Percentiles rank a stretch among this genome's conserved stretches.
phyloP scores from a whole-genome alignment of 257 asterid species.

The Jacaranda copaia region DNA sequence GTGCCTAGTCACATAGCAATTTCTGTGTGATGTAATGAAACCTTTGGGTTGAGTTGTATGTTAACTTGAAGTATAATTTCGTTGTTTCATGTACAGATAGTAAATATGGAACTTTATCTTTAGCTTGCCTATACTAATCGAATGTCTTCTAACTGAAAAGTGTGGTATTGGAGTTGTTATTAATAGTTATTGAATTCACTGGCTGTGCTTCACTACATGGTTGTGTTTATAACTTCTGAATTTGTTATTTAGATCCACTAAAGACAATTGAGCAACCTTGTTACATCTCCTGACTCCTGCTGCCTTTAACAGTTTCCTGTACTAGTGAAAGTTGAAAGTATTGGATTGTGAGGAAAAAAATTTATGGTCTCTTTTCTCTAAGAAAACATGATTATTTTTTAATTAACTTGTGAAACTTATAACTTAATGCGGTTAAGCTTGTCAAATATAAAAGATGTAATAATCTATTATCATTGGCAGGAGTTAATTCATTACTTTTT shows the following conservation, averaged over 20 bases:
- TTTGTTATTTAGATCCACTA: neutral
- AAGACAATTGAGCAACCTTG: neutral
- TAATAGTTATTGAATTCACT: neutral
- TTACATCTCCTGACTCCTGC: neutral
- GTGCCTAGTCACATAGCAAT: neutral
- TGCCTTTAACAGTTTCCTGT: neutral
- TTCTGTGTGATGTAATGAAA: neutral
- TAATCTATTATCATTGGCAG: neutral
- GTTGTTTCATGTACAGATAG: neutral
- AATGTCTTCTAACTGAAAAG: conserved; percentile 7
- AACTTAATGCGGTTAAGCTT: neutral
- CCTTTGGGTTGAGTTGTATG: neutral
- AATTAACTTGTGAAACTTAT: neutral
- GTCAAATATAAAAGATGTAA: neutral
- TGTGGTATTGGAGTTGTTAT: neutral
- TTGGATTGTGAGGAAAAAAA: neutral
- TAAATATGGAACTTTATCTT: neutral
- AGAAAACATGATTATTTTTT: neutral
- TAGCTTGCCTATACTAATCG: neutral
- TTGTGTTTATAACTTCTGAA: neutral
- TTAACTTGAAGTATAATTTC: neutral
- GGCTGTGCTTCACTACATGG: too few relatives aligned
- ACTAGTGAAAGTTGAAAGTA: neutral
- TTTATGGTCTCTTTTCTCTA: neutral
- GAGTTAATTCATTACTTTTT: neutral